Evolutionary conservation across 352 stramenopile genomes (phyloP).

Genomic region (Phytophthora chlamydospora): DNA sequence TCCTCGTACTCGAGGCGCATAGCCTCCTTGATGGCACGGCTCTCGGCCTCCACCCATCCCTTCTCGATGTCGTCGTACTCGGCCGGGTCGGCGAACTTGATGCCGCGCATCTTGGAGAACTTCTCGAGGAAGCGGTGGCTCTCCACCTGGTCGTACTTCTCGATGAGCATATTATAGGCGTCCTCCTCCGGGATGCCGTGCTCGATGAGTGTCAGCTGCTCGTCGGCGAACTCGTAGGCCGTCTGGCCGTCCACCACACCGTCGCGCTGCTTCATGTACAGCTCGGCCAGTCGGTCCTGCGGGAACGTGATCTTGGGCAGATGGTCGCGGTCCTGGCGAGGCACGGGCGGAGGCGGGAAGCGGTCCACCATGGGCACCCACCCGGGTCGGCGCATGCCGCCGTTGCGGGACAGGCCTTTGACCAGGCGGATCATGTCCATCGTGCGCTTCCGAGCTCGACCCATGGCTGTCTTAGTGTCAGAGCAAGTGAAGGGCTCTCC

Average conservation of each 20-base stretch:
- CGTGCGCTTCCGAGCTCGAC: slow-evolving; percentile 73
- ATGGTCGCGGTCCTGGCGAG: slow-evolving; percentile 76
- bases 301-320: slow-evolving; percentile 84
- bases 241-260: slow-evolving; percentile 79
- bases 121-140: slow-evolving; percentile 84
- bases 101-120: slow-evolving; percentile 79
- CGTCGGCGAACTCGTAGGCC: slow-evolving; percentile 87
- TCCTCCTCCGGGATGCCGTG: slow-evolving; percentile 81
- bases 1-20: slow-evolving; percentile 88
- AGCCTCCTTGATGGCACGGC: slow-evolving; percentile 80
- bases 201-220: slow-evolving; percentile 87
- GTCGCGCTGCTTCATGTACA: slow-evolving; percentile 81
- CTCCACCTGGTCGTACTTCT: slow-evolving; percentile 88
- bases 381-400: slow-evolving; percentile 69
- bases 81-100: slow-evolving; percentile 74
- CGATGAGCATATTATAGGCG: slow-evolving; percentile 77
- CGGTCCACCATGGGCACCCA: slow-evolving; percentile 82
- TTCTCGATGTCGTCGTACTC: slow-evolving; percentile 86
- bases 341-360: slow-evolving; percentile 75
- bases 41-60: slow-evolving; percentile 83
- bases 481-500: slow-evolving; percentile 21
- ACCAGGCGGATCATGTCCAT: slow-evolving; percentile 84
- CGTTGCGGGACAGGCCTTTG: slow-evolving; percentile 80
- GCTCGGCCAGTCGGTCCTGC: slow-evolving; percentile 81
- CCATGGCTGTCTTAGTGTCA: slow-evolving; percentile 50